Evolutionary conservation across 768 basidiomycete genomes (phyloP).

Genomic region (Lactifluus hygrophoroides): DNA sequence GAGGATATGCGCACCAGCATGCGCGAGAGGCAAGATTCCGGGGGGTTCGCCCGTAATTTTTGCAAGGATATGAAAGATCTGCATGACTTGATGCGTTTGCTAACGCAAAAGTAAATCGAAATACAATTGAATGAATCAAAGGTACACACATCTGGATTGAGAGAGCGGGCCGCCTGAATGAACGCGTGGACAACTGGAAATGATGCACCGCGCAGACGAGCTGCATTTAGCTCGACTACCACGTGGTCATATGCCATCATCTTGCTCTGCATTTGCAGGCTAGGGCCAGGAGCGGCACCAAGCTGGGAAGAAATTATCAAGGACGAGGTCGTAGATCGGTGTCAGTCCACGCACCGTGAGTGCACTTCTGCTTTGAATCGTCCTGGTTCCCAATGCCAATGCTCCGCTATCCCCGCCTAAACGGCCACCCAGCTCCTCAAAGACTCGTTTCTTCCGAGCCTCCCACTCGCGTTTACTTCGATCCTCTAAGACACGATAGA

Average conservation of each 20-base stretch:
- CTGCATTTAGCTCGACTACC: constrained; percentile 66
- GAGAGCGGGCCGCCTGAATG: constrained; percentile 54
- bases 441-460: constrained; percentile 78
- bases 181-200: constrained; percentile 71
- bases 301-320: constrained; percentile 26
- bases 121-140: not conserved
- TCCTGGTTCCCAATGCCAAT: constrained; percentile 53
- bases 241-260: constrained; percentile 95
- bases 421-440: constrained; percentile 79
- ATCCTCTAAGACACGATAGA: constrained; percentile 73
- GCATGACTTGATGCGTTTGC: constrained; percentile 52
- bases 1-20: constrained; percentile 73
- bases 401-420: constrained; percentile 47
- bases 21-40: constrained; percentile 64
- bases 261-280: constrained; percentile 79
- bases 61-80: constrained; percentile 63
- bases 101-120: constrained; percentile 22
- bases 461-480: constrained; percentile 80
- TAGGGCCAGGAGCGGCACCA: constrained; percentile 45
- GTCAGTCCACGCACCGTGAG: constrained; percentile 37
- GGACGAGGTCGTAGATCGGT: constrained; percentile 1
- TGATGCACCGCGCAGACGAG: constrained; percentile 61
- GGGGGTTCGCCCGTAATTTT: constrained; percentile 76
- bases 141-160: constrained; percentile 46
- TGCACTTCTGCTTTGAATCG: constrained; percentile 46